Conservation (phyloP, 129 eudicot species). For the Erigeron canadensis region DNA sequence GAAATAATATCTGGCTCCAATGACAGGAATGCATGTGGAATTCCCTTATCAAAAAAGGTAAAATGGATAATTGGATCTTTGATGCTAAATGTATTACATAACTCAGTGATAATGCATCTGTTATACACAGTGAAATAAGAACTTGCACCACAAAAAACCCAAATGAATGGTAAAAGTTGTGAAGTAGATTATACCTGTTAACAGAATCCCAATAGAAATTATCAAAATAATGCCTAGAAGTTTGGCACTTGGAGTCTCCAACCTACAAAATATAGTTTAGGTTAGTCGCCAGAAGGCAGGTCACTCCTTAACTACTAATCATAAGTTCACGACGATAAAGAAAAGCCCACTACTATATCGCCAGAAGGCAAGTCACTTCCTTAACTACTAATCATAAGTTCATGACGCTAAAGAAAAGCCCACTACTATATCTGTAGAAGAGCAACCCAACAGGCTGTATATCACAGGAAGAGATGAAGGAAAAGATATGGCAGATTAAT, state of each 20-base stretch:
- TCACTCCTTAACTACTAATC: neutral
- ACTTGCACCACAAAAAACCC: constrained; percentile 14
- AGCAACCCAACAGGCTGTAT: no score
- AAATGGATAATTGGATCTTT: constrained; percentile 4
- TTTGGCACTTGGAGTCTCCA: constrained; percentile 91
- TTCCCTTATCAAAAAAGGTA: constrained; percentile 2
- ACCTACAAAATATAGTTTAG: constrained; percentile 44
- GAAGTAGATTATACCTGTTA: constrained; percentile 60
- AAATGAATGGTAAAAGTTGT: neutral
- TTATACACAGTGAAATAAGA: constrained; percentile 2
- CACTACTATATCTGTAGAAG: no score
- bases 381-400: neutral
- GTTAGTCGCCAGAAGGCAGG: constrained; percentile 10
- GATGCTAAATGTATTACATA: neutral
- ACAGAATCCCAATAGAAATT: constrained; percentile 80
- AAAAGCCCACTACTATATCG: neutral
- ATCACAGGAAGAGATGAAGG: no score
- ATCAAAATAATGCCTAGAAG: constrained; percentile 79
- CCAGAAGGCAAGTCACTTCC: neutral
- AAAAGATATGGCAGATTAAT: no score
- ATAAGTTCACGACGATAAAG: neutral
- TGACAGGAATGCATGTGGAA: constrained; percentile 5
- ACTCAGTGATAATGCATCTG: neutral
- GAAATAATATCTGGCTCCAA: no score
- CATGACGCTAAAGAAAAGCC: neutral